Base-by-base conservation (phyloP, 345 rosid genomes). In the Barbarea vulgaris region DNA sequence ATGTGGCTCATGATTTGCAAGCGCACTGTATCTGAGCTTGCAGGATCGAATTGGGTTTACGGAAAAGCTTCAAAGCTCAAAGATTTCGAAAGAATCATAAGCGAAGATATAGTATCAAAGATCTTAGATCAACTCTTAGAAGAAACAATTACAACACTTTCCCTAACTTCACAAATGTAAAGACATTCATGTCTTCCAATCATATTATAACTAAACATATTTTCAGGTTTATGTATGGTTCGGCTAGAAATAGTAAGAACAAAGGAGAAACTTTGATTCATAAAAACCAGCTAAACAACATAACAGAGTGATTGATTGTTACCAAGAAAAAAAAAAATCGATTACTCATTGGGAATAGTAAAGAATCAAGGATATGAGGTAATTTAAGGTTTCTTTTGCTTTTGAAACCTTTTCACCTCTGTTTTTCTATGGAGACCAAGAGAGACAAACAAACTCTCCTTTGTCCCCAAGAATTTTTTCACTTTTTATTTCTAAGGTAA, bases 111-210 rank as follows among this genome's bases (percentile, higher is more conserved):
- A 64, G 66, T 64, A 18, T 27, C 55, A 70, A 62, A 64, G 22
- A 64, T 77, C 44, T 71, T 77, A 56, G 80, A 77, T 48, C 55
- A 77, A 57, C 80, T 77, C 72, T 64, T 77, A 77, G 67, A 56
- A 71, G 80, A 77, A 57, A 77, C 76, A 48, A 13, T 77, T 48
- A 39, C 62, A 64, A 77, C 76, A 70, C 76, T 77, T 54, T 64
- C 76, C 13, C 53, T 56, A 27, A 70, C 60, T 28, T 36, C 39
- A 70, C 44, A 70, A 47, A 28, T 64, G 80, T 77, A 77, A 54
- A 77, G 5, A 70, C 59, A 63, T 70, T 39, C 79, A 64, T 71
- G 44, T 80, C 42, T 74, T 69, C 41, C 7, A 52, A 41, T 22
- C 61, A 67, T 30, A 46, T 28, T 19, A 15, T 19, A 15, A 75